These are phyloP conservation scores for Marasmius sp. DNA, from an alignment of 1,284 basidiomycete species.

Conservation along the genomic window DNA sequence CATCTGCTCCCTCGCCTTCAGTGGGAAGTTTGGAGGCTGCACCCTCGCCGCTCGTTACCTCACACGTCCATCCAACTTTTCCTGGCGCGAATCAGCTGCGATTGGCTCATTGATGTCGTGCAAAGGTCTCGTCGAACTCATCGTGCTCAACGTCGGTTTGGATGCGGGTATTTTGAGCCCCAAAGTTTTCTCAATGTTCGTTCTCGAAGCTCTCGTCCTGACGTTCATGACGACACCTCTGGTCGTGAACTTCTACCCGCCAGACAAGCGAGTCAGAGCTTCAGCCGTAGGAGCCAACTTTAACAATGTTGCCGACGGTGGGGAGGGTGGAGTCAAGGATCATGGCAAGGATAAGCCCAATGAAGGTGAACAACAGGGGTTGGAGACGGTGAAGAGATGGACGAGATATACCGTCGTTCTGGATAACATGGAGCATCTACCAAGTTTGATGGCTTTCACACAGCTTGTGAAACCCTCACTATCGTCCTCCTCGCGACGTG, in stretches of 20 bases:
- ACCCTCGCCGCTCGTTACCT: constrained; percentile 58
- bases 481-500: neutral
- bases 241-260: constrained; percentile 73
- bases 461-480: constrained; percentile 56
- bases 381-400: neutral
- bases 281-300: constrained; percentile 45
- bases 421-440: constrained; percentile 88
- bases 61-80: constrained; percentile 61
- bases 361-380: neutral
- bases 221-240: constrained; percentile 91
- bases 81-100: constrained; percentile 77
- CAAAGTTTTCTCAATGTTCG: constrained; percentile 87
- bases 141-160: constrained; percentile 94
- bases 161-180: constrained; percentile 78
- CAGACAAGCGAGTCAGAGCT: constrained; percentile 52
- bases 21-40: constrained; percentile 82
- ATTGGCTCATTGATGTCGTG: constrained; percentile 95
- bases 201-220: constrained; percentile 82
- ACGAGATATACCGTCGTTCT: constrained; percentile 75
- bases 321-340: constrained; percentile 6
- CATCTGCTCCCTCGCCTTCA: constrained; percentile 80
- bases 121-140: constrained; percentile 91
- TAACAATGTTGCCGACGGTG: constrained; percentile 31
- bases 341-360: constrained; percentile 30
- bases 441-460: constrained; percentile 69